Base-by-base conservation (phyloP, 2,329 filamentous ascomycete species). In the Furcasterigmium sp. region DNA sequence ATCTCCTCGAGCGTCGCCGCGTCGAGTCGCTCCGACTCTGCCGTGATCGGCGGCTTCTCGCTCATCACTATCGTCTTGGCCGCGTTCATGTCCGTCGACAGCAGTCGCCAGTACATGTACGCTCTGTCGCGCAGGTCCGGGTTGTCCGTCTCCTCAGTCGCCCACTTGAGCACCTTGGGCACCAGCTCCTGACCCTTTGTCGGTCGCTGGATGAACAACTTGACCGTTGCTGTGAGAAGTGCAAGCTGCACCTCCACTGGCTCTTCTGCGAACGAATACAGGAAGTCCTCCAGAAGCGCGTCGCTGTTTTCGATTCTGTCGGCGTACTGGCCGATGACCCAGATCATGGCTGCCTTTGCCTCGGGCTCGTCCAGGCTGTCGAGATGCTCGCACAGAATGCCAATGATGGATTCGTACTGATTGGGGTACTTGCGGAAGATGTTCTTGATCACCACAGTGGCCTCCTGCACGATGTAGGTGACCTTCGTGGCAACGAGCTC, bases 371-470 rank as follows among this genome's bases (percentile, higher is more conserved):
- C 93, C 39, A 98, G 72, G 4, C 91, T 95, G 65, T 98, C 93
- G 19, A 98, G 80, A 56, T 98, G 91, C 61, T 96, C 90, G 67
- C 94, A 97, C 0, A 98, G 76, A 1, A 91, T 94, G 40, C 87
- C 85, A 58, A 98, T 98, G 63, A 98, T 97, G 48, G 87, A 91
- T 65, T 98, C 93, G 65, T 98, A 98, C 62, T 96, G 89, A 61
- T 98, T 96, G 8, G 93, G 93, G 58, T 98, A 98, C 68, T 97
- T 97, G 54, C 93, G 85, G 77, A 98, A 98, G 57, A 98, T 98
- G 64, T 98, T 98, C 53, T 90, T 86, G 59, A 98, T 98, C 20
- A 98, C 93, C 5, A 98, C 93, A 1, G 93, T 98, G 14, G 93
- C 93, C 71, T 98, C 93, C 66, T 98, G 93, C 1, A 98, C 93